Conservation (phyloP, 129 eudicot species). For the Saussurea involucrata region DNA sequence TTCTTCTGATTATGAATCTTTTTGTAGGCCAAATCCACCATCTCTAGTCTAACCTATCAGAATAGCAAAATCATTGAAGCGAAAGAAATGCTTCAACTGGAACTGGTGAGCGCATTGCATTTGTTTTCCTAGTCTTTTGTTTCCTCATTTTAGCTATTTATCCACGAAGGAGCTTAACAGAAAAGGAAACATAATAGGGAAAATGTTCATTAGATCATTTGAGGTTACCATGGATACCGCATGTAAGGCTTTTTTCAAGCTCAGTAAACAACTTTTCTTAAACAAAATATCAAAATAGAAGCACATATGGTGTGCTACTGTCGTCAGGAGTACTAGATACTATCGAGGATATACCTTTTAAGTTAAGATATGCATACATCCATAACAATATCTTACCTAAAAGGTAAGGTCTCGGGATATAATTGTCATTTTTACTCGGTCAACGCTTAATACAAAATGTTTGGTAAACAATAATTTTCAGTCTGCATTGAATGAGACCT, state of each 20-base stretch:
- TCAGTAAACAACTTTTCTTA: not conserved
- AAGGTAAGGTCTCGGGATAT: too few species aligned
- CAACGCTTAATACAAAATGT: too few species aligned
- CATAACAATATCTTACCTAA: too few species aligned
- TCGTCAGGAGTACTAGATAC: too few species aligned
- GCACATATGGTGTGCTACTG: not conserved
- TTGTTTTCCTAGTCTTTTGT: not conserved
- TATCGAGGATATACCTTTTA: too few species aligned
- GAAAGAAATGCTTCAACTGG: constrained; percentile 49
- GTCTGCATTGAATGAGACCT: too few species aligned
- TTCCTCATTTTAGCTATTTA: not conserved
- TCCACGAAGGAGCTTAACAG: not conserved
- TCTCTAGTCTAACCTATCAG: constrained; percentile 53
- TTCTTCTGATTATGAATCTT: constrained; percentile 1
- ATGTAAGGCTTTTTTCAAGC: not conserved
- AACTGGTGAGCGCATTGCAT: constrained; percentile 41
- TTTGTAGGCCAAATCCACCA: constrained; percentile 49
- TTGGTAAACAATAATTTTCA: too few species aligned
- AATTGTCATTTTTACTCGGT: too few species aligned
- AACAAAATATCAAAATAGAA: not conserved
- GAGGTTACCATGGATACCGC: not conserved
- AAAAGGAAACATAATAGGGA: not conserved
- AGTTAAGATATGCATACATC: too few species aligned
- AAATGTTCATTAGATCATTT: not conserved
- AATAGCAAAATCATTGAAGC: constrained; percentile 41